Evolutionary conservation across 345 rosid species (phyloP), one percentile per base, ranked within the genome.

Genomic region (Litchi chinensis): DNA sequence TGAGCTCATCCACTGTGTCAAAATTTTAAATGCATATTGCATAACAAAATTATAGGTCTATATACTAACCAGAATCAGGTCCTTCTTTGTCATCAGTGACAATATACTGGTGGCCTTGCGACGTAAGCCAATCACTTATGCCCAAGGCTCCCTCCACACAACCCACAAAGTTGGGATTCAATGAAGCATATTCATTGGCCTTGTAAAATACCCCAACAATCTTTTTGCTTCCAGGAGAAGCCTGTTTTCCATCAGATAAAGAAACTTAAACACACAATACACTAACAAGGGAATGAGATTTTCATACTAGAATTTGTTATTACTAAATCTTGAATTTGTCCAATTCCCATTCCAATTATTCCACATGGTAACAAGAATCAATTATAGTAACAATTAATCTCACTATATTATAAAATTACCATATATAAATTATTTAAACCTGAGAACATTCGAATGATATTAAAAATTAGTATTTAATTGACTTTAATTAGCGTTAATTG

Each of bases 181-280:
- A 82, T 15, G 87, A 19, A 73, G 91, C 95, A 68, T 91, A 92
- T 79, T 93, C 95, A 41, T 92, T 86, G 76, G 90, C 99, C 88
- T 95, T 95, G 91, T 95, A 95, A 86, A 95, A 95, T 68, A 95
- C 99, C 4, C 99, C 99, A 65, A 93, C 98, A 43, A 95, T 93
- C 89, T 95, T 95, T 80, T 92, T 92, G 88, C 91, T 89, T 52
- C 87, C 95, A 7, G 93, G 70, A 78, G 96, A 87, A 76, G 93
- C 91, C 97, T 92, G 88, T 77, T 44, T 28, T 24, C 69, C 76
- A 68, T 56, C 68, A 48, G 4, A 73, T 8, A 50, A 2, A 62
- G 57, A 68, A 24, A 74, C 70, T 69, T 67, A 8, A 70, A 9
- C 22, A 21, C 19, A 40, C 48, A 48, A 68, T n/a, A 15, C 26